Percentiles rank a stretch among this genome's conserved stretches.
phyloP scores from a whole-genome alignment of 2,329 filamentous ascomycete species.

The Knufia fluminis region DNA sequence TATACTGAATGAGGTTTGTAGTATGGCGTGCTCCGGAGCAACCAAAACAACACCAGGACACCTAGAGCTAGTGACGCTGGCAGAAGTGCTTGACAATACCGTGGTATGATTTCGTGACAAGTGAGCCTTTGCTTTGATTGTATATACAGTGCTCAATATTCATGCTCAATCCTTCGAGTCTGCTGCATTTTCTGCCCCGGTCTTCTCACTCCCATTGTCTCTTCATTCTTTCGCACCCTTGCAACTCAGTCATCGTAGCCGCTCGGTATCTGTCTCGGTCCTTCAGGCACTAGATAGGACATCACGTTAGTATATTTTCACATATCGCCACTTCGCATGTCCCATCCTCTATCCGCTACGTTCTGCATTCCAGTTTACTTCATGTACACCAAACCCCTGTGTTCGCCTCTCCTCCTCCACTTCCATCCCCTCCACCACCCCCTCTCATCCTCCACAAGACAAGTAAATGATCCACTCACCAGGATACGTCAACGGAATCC shows the following conservation, averaged over 20 bases:
- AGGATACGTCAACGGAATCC: conserved; percentile 83
- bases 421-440: background rate
- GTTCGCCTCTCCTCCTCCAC: background rate
- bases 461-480: conserved; percentile 61
- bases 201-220: no score
- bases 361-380: no score
- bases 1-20: no score
- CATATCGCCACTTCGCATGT: background rate
- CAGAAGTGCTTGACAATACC: background rate
- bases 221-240: no score
- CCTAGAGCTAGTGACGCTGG: background rate
- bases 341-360: no score
- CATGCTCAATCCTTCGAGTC: no score
- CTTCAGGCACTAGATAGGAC: conserved; percentile 32
- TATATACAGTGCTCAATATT: conserved; percentile 5
- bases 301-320: background rate
- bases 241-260: conserved; percentile 36
- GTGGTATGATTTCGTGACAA: no score
- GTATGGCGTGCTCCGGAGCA: no score
- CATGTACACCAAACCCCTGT: no score
- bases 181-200: no score
- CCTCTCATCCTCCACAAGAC: background rate
- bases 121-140: no score
- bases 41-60: no score
- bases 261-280: conserved; percentile 37